phyloP scores from a whole-genome alignment of 768 basidiomycete genomes.

The Gymnopilus dilepis region DNA sequence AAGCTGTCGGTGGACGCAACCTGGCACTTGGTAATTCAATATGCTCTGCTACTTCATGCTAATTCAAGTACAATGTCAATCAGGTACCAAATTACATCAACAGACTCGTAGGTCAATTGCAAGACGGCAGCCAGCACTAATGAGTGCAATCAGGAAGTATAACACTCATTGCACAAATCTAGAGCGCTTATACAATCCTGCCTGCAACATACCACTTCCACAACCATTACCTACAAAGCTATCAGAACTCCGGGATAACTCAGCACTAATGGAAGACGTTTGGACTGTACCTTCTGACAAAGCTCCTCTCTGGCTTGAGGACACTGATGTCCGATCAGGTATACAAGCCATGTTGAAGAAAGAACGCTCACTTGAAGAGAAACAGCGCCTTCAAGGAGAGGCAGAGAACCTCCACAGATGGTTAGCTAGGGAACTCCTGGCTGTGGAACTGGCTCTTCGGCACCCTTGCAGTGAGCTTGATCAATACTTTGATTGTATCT shows the following conservation, averaged over 20 bases:
- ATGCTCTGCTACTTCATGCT: too few relatives aligned
- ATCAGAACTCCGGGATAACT: constrained; percentile 24
- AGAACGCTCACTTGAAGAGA: too few relatives aligned
- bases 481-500: too few relatives aligned
- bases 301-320: too few relatives aligned
- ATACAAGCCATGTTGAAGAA: too few relatives aligned
- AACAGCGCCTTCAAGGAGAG: too few relatives aligned
- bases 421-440: too few relatives aligned
- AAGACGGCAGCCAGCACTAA: constrained; percentile 34
- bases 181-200: constrained; percentile 20
- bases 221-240: constrained; percentile 36
- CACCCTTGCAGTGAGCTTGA: too few relatives aligned
- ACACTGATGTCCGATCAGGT: too few relatives aligned
- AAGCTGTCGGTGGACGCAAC: constrained; percentile 34
- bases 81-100: constrained; percentile 28
- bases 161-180: constrained; percentile 24
- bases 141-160: constrained; percentile 32
- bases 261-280: constrained; percentile 42
- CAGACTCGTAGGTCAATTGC: constrained; percentile 35
- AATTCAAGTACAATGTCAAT: neutral
- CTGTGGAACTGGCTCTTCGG: too few relatives aligned
- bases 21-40: constrained; percentile 36
- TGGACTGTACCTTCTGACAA: too few relatives aligned
- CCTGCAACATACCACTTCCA: constrained; percentile 38
- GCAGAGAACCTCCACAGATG: too few relatives aligned